Conservation (phyloP, 177 flowering plant species). For the Vitis hybrid region DNA sequence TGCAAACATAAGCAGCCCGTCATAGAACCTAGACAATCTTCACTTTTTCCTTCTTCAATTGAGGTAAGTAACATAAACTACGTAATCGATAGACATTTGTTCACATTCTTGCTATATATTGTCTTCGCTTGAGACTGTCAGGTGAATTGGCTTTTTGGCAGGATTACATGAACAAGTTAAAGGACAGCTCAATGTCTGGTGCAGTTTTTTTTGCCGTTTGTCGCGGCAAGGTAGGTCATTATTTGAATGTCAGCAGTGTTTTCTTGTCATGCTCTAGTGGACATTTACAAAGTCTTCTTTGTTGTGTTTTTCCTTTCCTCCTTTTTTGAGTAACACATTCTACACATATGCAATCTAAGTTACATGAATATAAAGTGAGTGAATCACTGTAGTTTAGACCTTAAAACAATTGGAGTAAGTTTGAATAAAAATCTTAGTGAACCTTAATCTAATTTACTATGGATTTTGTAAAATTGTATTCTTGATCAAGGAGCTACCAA, state of each 20-base stretch:
- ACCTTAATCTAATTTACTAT: no score
- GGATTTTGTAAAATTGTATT: no score
- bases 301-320: no score
- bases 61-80: conserved; percentile 42
- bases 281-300: not conserved
- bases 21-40: conserved; percentile 86
- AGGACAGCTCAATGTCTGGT: conserved; percentile 73
- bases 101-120: not conserved
- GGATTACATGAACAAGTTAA: conserved; percentile 86
- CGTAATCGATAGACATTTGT: not conserved
- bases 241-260: not conserved
- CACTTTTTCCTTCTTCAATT: conserved; percentile 69
- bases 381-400: no score
- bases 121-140: not conserved
- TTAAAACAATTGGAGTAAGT: no score
- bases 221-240: conserved; percentile 80
- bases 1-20: conserved; percentile 92
- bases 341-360: no score
- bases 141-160: conserved; percentile 27
- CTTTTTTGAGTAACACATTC: no score
- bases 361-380: no score
- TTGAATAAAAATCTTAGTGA: no score
- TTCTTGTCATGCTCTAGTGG: conserved; percentile 5
- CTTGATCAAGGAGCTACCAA: no score
- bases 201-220: conserved; percentile 96